A percentile compares a stretch with the other conserved stretches of the same genome.
phyloP scores from a whole-genome alignment of 768 basidiomycete species.

The Gloeopeniophorella convolvens region DNA sequence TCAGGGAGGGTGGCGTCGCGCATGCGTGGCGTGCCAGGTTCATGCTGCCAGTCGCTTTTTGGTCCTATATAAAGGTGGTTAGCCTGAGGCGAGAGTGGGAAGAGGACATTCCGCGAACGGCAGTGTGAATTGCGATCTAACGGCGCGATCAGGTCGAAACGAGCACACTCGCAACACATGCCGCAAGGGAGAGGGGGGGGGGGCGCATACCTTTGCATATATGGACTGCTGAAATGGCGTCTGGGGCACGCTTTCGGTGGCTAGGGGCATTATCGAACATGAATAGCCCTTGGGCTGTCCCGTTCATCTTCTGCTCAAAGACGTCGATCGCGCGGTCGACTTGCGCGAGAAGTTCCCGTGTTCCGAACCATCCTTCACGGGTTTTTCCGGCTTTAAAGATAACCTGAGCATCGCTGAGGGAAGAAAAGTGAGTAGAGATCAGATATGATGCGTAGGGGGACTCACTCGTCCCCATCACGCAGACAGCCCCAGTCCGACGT shows the following conservation, averaged over 20 bases:
- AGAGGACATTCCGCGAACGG: too few relatives aligned
- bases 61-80: too few relatives aligned
- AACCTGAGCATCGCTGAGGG: slow-evolving; percentile 19
- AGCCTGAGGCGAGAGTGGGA: too few relatives aligned
- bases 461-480: slow-evolving; percentile 21
- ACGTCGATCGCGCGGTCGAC: slow-evolving; percentile 28
- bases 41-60: too few relatives aligned
- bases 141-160: too few relatives aligned
- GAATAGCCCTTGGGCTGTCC: slow-evolving; percentile 24
- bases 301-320: slow-evolving; percentile 27
- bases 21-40: too few relatives aligned
- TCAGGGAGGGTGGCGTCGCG: not conserved
- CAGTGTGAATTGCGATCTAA: too few relatives aligned
- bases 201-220: too few relatives aligned
- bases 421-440: not conserved
- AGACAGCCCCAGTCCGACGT: slow-evolving; percentile 29
- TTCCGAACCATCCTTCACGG: slow-evolving; percentile 28
- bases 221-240: slow-evolving; percentile 12
- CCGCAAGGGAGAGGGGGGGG: too few relatives aligned
- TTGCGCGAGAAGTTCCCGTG: slow-evolving; percentile 22
- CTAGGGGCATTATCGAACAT: slow-evolving; percentile 29
- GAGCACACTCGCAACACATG: too few relatives aligned
- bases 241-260: slow-evolving; percentile 23
- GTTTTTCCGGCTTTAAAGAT: slow-evolving; percentile 30
- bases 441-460: not conserved